Percentiles rank a stretch among this genome's conserved stretches.
These are phyloP conservation scores for Aspergillus sclerotiicarbonarius DNA, from an alignment of 495 filamentous ascomycete genomes.

Conservation along the genomic window DNA sequence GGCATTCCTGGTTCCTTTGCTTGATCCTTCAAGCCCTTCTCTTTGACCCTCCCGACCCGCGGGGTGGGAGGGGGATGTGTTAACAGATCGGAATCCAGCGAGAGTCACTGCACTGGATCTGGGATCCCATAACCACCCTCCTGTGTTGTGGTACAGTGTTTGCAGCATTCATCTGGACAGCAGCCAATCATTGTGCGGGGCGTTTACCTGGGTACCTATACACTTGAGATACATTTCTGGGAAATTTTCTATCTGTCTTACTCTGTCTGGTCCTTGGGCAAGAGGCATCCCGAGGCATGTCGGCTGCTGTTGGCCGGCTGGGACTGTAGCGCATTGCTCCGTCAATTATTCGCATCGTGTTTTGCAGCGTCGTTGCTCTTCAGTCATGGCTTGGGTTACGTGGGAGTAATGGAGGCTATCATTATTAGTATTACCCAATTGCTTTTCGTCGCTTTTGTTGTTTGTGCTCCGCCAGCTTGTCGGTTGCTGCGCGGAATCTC, in stretches of 20 bases:
- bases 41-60: background rate
- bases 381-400: constrained; percentile 13
- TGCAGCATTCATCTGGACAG: constrained; percentile 5
- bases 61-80: background rate
- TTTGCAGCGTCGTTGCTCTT: background rate
- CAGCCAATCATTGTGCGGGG: constrained; percentile 12
- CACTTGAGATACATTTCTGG: constrained; percentile 18
- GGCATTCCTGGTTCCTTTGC: background rate
- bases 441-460: constrained; percentile 8
- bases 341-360: constrained; percentile 7
- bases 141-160: constrained; percentile 12
- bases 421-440: constrained; percentile 6
- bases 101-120: constrained; percentile 4
- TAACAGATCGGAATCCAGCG: background rate
- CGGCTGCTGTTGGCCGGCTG: constrained; percentile 7
- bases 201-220: constrained; percentile 17
- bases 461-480: background rate
- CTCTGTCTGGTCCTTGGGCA: constrained; percentile 10
- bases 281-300: constrained; percentile 2
- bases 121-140: constrained; percentile 3
- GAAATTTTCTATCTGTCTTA: background rate
- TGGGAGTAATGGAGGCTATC: constrained; percentile 4
- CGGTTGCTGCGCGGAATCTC: background rate
- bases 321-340: constrained; percentile 9
- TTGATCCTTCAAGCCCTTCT: background rate